Evolutionary conservation across 495 filamentous ascomycete genomes (phyloP).

Genomic region (Cenococcum geophilum): DNA sequence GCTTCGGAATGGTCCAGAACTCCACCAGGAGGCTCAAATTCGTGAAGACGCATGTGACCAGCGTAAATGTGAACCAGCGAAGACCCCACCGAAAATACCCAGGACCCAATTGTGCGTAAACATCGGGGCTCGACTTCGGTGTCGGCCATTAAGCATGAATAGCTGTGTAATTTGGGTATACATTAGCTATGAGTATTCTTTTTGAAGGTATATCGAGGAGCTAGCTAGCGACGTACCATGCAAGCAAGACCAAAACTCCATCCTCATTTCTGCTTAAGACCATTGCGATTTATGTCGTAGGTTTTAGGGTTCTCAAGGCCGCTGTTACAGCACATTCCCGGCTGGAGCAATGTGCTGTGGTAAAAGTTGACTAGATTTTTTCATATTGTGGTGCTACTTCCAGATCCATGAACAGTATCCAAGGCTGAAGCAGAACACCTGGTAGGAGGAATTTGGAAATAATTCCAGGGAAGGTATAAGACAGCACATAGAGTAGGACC

Average conservation of each 20-base stretch:
- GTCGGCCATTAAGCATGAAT: too few relatives aligned
- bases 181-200: neutral
- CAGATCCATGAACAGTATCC: neutral
- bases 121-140: too few relatives aligned
- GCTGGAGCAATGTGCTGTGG: too few relatives aligned
- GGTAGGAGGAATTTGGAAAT: neutral
- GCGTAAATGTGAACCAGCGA: neutral
- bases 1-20: too few relatives aligned
- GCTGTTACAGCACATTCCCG: too few relatives aligned
- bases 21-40: too few relatives aligned
- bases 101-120: too few relatives aligned
- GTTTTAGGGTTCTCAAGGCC: neutral
- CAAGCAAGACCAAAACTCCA: neutral
- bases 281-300: neutral
- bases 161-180: too few relatives aligned
- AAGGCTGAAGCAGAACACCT: neutral
- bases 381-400: neutral
- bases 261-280: neutral
- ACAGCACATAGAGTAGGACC: conserved; percentile 38
- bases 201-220: neutral
- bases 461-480: neutral
- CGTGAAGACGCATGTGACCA: neutral
- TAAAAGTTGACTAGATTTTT: too few relatives aligned
- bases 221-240: neutral
- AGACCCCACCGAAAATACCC: neutral